These are phyloP conservation scores for Colletotrichum chlorophyti DNA, from an alignment of 2,329 filamentous ascomycete species.

Conservation along the genomic window DNA sequence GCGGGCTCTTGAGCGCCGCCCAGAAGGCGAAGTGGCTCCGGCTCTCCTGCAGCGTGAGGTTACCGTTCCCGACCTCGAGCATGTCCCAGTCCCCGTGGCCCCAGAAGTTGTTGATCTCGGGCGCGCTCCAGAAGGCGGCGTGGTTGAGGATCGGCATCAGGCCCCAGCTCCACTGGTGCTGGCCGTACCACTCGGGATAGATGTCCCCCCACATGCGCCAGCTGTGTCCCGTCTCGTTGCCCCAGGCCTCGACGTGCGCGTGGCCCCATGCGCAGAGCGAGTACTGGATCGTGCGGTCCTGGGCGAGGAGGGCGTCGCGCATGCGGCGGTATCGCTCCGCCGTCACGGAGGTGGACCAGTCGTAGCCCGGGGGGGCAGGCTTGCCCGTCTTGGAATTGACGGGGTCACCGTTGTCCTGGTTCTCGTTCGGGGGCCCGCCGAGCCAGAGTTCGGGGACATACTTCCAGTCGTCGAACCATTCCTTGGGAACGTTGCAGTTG, in stretches of 20 bases:
- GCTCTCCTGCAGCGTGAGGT: conserved; percentile 51
- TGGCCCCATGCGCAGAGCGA: conserved; percentile 61
- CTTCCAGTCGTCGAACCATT: conserved; percentile 44
- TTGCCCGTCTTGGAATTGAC: conserved; percentile 38
- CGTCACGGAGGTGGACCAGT: conserved; percentile 55
- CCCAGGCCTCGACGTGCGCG: conserved; percentile 57
- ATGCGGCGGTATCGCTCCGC: conserved; percentile 55
- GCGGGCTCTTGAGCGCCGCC: conserved; percentile 56
- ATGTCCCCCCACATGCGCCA: conserved; percentile 55
- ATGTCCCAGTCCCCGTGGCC: conserved; percentile 59
- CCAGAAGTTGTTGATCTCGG: conserved; percentile 49
- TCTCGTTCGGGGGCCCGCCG: conserved; percentile 39
- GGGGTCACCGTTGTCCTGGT: conserved; percentile 32
- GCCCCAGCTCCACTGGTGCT: conserved; percentile 33
- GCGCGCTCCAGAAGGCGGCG: conserved; percentile 51
- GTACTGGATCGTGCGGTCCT: conserved; percentile 55
- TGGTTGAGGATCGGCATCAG: conserved; percentile 52
- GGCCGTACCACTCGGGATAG: conserved; percentile 41
- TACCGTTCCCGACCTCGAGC: conserved; percentile 57
- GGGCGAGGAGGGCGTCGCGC: conserved; percentile 55
- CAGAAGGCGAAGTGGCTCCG: conserved; percentile 59
- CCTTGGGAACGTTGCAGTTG: conserved; percentile 54
- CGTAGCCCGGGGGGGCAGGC: conserved; percentile 53
- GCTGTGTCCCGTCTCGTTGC: conserved; percentile 52
- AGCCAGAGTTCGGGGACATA: conserved; percentile 34